Evolutionary conservation across 257 asterid genomes (phyloP), one percentile per base, ranked within the genome.

Genomic region (Capsicum rhomboideum): DNA sequence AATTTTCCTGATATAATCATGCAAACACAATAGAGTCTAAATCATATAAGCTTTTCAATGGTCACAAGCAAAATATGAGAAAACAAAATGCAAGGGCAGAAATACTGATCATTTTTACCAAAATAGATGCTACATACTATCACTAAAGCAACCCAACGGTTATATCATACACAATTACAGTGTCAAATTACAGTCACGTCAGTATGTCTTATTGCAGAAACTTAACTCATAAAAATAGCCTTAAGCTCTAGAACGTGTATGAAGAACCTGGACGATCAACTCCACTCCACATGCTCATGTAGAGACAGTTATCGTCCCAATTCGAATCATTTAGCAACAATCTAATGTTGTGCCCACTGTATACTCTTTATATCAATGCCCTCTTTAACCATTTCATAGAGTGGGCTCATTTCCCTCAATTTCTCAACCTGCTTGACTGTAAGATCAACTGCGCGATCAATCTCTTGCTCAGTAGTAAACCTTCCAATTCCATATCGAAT

Each of bases 401-500:
- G 93, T 6, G 99, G 99, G 85, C 99, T 95, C 97, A 97, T 90
- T 84, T 95, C 99, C 91, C 99, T 92, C 89, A 97, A 87, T 68
- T 97, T 97, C 94, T 86, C 97, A 21, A 97, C 99, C 91, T 97
- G 99, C 80, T 87, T 89, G 37, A 97, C 97, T 2, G 99, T 95
- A 7, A 97, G 94, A 88, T 95, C 97, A 69, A 91, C 92, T 0
- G 99, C 99, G 86, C 85, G 87, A 89, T 95, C 99, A 52, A 97
- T 91, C 87, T 97, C 99, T 56, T 91, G 95, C 71, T 92, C 99
- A 0, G 99, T 97, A 0, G 99, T 93, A 61, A 93, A 95, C 95
- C 99, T 92, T 87, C 99, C 99, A 31, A 97, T 97, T 49, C 99
- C 99, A 64, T 93, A 97, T 89, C 99, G 92, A 54, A 97, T 97